Percentiles rank a stretch among this genome's conserved stretches.
Evolutionary conservation across 441 rosid species (phyloP).

Genomic region (Lepidium campestre): DNA sequence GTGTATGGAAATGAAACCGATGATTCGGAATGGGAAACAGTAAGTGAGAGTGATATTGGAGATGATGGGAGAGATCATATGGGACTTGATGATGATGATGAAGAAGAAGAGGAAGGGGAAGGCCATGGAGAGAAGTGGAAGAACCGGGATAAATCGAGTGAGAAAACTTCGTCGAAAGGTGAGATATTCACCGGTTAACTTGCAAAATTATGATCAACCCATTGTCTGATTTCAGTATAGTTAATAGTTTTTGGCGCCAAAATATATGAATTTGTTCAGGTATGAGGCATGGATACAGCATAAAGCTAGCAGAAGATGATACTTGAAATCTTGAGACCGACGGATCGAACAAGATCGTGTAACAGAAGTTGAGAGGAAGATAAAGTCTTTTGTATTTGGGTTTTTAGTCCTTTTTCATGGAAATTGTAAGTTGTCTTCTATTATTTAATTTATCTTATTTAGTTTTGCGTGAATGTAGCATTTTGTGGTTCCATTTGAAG

Average conservation of each 20-base stretch:
- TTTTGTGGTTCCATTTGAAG: conserved; percentile 13
- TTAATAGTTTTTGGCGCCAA: background rate
- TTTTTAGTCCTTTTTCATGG: conserved; percentile 1
- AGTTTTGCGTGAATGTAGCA: background rate
- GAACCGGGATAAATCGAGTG: conserved; percentile 55
- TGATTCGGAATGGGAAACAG: conserved; percentile 96
- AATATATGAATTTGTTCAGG: conserved; percentile 32
- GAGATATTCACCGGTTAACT: background rate
- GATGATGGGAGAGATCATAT: conserved; percentile 72
- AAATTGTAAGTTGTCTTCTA: conserved; percentile 1
- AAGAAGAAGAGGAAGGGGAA: conserved; percentile 30
- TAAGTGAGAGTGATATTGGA: conserved; percentile 87
- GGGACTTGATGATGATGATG: conserved; percentile 51
- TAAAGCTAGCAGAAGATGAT: conserved; percentile 58
- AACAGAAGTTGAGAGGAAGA: background rate
- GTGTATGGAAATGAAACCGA: conserved; percentile 68
- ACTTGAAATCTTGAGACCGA: conserved; percentile 20
- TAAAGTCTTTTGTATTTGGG: background rate
- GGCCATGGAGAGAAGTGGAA: conserved; percentile 44
- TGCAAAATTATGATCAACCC: conserved; percentile 3
- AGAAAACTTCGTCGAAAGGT: conserved; percentile 65
- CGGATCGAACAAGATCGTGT: background rate
- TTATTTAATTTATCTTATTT: background rate
- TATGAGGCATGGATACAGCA: conserved; percentile 46
- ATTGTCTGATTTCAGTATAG: background rate